These are phyloP conservation scores for Fragilaria crotonensis DNA, from an alignment of 108 stramenopile genomes.

Conservation along the genomic window DNA sequence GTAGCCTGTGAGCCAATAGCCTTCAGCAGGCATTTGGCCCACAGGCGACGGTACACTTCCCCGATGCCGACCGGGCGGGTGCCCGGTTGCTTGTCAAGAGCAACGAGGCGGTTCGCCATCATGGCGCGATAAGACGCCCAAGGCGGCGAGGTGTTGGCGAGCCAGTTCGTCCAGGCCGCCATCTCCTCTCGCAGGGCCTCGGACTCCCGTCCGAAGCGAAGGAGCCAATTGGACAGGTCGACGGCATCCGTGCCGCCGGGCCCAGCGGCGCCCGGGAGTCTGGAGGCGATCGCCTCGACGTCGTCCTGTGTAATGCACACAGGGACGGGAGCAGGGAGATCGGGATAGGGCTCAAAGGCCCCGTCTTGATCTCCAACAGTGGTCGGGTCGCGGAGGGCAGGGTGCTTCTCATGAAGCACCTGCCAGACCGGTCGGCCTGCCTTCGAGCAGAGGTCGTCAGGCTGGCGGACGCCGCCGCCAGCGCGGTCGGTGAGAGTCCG, in stretches of 20 bases:
- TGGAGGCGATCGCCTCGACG: conserved; percentile 14
- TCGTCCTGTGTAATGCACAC: conserved; percentile 12
- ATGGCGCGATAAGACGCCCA: conserved; percentile 27
- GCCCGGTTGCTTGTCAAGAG: conserved; percentile 33
- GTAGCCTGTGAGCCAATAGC: conserved; percentile 12
- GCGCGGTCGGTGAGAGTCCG: conserved; percentile 9
- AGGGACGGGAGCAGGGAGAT: conserved; percentile 7
- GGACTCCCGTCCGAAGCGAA: background rate
- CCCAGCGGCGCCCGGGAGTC: conserved; percentile 22
- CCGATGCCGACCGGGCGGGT: conserved; percentile 26
- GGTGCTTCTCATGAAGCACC: conserved; percentile 20
- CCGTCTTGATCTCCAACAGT: background rate
- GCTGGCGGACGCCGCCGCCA: conserved; percentile 9
- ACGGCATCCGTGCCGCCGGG: conserved; percentile 10
- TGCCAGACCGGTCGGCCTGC: conserved; percentile 14
- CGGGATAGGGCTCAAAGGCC: conserved; percentile 8
- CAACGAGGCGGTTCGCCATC: conserved; percentile 16
- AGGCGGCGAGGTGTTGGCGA: conserved; percentile 19
- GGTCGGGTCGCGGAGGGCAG: conserved; percentile 1
- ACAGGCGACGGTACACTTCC: conserved; percentile 13
- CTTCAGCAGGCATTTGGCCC: conserved; percentile 16
- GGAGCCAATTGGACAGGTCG: conserved; percentile 15
- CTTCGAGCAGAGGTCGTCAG: conserved; percentile 18
- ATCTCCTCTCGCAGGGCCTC: conserved; percentile 3
- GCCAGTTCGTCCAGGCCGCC: conserved; percentile 6